phyloP scores from a whole-genome alignment of 352 stramenopile species.

The Peronospora belbahrii region DNA sequence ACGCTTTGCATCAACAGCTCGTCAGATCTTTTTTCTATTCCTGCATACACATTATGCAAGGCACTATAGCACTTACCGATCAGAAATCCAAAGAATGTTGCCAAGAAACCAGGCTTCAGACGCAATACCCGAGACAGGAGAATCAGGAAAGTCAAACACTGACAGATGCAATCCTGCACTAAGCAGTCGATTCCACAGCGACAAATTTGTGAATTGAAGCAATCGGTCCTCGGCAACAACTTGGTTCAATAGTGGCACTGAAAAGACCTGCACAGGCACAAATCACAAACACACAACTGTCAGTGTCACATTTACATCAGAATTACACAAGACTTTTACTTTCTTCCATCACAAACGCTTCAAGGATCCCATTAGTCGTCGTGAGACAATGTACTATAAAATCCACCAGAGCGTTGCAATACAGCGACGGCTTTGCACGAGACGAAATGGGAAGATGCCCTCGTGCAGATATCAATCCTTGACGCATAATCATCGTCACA shows the following conservation, averaged over 20 bases:
- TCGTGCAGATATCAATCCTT: constrained; percentile 18
- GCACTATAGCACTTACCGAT: constrained; percentile 14
- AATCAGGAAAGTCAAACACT: constrained; percentile 31
- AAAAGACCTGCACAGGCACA: constrained; percentile 30
- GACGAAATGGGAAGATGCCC: constrained; percentile 13
- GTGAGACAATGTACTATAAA: constrained; percentile 21
- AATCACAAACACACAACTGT: not conserved
- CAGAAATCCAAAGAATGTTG: constrained; percentile 52
- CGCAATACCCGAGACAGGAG: constrained; percentile 37
- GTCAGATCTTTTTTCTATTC: not conserved
- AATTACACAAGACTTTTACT: not conserved
- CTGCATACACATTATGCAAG: not conserved
- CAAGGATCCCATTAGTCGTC: constrained; percentile 14
- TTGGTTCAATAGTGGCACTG: constrained; percentile 37
- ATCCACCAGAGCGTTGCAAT: constrained; percentile 24
- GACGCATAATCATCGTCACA: constrained; percentile 22
- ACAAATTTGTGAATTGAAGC: constrained; percentile 17
- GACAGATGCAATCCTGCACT: constrained; percentile 18
- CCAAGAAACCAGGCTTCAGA: constrained; percentile 55
- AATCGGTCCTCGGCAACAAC: constrained; percentile 16
- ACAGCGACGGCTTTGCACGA: constrained; percentile 10
- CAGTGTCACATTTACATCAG: not conserved
- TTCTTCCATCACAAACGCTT: constrained; percentile 30
- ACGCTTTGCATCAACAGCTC: constrained; percentile 19
- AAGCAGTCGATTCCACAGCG: constrained; percentile 29